phyloP scores from a whole-genome alignment of 495 filamentous ascomycete genomes.

The Bacidia rubella region DNA sequence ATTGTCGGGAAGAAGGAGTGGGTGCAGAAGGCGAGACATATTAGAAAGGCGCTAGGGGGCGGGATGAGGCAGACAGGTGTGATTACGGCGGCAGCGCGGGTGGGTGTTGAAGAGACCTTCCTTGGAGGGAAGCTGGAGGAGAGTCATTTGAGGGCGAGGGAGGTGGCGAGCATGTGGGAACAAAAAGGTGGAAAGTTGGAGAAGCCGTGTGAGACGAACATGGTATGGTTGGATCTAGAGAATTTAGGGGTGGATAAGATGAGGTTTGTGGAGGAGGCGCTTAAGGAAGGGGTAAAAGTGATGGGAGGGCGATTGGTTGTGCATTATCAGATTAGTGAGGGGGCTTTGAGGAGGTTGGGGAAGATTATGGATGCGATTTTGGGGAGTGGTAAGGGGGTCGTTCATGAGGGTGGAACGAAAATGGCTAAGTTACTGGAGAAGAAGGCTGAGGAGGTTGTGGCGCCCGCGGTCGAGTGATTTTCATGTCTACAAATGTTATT shows the following conservation, averaged over 20 bases:
- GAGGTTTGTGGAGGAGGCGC: constrained; percentile 13
- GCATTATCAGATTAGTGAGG: constrained; percentile 18
- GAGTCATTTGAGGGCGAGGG: constrained; percentile 51
- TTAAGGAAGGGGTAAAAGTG: constrained; percentile 13
- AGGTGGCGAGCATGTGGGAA: constrained; percentile 49
- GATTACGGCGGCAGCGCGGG: constrained; percentile 32
- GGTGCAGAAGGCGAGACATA: constrained; percentile 61
- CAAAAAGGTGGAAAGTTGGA: constrained; percentile 35
- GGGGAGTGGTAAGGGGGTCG: background rate
- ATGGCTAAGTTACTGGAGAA: constrained; percentile 1
- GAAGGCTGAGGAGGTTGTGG: constrained; percentile 9
- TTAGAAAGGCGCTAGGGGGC: constrained; percentile 75
- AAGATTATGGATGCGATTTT: constrained; percentile 17
- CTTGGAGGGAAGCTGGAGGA: constrained; percentile 49
- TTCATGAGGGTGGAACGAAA: background rate
- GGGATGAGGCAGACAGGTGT: constrained; percentile 58
- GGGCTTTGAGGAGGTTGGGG: constrained; percentile 14
- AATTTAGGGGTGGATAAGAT: constrained; percentile 15
- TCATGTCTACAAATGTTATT: background rate
- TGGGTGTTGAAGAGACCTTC: constrained; percentile 46
- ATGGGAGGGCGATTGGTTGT: constrained; percentile 16
- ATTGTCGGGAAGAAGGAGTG: constrained; percentile 52
- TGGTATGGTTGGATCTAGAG: constrained; percentile 81
- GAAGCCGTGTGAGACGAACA: constrained; percentile 61
- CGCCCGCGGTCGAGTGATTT: constrained; percentile 9